Percentiles rank a stretch among this genome's conserved stretches.
These are phyloP conservation scores for Rhizomucor pusillus DNA, from an alignment of 371 early-diverging fungal genomes.

Conservation along the genomic window DNA sequence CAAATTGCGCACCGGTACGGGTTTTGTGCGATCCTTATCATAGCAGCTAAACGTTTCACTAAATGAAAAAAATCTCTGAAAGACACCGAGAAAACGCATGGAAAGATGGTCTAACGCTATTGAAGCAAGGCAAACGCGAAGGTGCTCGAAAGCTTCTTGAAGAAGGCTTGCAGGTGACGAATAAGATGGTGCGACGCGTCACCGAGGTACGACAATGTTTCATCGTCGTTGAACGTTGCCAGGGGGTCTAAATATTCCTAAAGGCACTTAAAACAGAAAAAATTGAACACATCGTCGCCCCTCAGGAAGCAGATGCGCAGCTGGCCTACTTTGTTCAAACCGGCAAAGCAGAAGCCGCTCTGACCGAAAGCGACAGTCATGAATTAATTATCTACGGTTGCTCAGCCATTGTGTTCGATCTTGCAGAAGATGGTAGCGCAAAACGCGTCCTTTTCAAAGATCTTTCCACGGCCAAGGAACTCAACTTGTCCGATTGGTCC, in stretches of 20 bases:
- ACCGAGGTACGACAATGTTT: constrained; percentile 52
- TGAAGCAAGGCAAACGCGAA: constrained; percentile 46
- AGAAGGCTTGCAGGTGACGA: constrained; percentile 68
- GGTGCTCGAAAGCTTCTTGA: constrained; percentile 74
- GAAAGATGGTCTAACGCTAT: constrained; percentile 47
- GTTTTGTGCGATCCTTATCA: neutral
- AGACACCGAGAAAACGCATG: constrained; percentile 27
- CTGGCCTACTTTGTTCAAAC: constrained; percentile 79
- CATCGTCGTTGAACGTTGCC: neutral
- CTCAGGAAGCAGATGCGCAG: constrained; percentile 99
- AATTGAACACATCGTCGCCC: constrained; percentile 89
- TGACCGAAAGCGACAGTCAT: neutral
- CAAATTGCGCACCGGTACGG: constrained; percentile 53
- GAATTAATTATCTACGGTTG: neutral
- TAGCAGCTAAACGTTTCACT: neutral
- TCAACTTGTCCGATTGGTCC: neutral
- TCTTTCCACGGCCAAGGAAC: neutral
- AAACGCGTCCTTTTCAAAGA: neutral
- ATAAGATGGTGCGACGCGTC: constrained; percentile 73
- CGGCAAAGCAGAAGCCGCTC: neutral
- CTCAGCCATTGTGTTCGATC: neutral
- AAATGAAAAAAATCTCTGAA: neutral
- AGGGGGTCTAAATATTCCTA: neutral
- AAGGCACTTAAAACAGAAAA: constrained; percentile 60
- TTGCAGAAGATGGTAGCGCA: neutral